Conservation (phyloP, 768 basidiomycete genomes). For the Serendipita sp. region DNA sequence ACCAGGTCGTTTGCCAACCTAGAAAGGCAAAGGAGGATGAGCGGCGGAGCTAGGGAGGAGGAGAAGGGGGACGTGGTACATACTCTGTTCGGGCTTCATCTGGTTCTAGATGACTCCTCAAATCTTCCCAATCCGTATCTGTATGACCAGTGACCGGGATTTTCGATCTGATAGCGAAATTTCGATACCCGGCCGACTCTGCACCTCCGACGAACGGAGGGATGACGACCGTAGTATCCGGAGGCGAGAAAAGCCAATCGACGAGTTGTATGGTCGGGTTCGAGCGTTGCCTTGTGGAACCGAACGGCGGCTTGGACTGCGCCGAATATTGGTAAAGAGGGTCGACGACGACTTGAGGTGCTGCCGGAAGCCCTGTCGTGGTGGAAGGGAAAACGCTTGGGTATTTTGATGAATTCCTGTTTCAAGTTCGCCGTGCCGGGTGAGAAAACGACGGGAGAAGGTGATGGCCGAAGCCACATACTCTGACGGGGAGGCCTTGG, state of each 20-base stretch:
- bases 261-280: conserved; percentile 46
- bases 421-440: too few species aligned
- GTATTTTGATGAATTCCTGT: background rate
- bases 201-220: background rate
- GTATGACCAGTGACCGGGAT: background rate
- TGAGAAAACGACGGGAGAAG: conserved; percentile 13
- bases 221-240: conserved; percentile 27
- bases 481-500: conserved; percentile 41
- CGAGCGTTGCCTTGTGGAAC: conserved; percentile 24
- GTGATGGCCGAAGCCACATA: conserved; percentile 21
- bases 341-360: conserved; percentile 3
- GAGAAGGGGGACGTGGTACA: conserved; percentile 17
- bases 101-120: conserved; percentile 53
- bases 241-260: conserved; percentile 58
- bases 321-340: conserved; percentile 5
- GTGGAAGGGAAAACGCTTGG: background rate
- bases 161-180: background rate
- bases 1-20: conserved; percentile 88
- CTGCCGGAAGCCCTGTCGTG: background rate
- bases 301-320: conserved; percentile 8
- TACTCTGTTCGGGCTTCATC: conserved; percentile 71
- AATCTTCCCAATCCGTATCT: conserved; percentile 54
- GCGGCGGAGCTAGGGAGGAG: conserved; percentile 9
- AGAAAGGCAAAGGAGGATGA: conserved; percentile 12
- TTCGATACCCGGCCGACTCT: conserved; percentile 14